Conservation (phyloP, 2,329 filamentous ascomycete genomes). For the Trichophyton benhamiae region DNA sequence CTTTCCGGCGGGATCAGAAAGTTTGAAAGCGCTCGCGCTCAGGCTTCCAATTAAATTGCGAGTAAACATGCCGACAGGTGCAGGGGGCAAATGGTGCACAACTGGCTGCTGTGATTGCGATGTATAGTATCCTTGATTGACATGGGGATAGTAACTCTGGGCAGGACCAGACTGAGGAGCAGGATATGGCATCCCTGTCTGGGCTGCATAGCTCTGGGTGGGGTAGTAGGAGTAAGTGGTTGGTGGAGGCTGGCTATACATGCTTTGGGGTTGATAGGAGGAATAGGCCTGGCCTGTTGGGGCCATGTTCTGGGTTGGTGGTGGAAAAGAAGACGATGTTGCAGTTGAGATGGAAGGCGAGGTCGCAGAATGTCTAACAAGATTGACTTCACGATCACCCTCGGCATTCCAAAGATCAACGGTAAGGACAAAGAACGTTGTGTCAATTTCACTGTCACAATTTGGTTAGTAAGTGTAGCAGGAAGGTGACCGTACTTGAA, state of each 20-base stretch:
- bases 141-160: conserved; percentile 7
- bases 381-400: conserved; percentile 51
- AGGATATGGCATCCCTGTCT: conserved; percentile 20
- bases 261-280: conserved; percentile 22
- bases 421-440: conserved; percentile 54
- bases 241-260: conserved; percentile 24
- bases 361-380: conserved; percentile 52
- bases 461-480: not conserved
- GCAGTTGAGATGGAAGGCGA: conserved; percentile 72
- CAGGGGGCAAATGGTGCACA: conserved; percentile 22
- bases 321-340: conserved; percentile 62
- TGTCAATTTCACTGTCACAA: conserved; percentile 47
- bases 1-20: conserved; percentile 66
- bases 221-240: conserved; percentile 21
- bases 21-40: conserved; percentile 72
- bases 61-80: conserved; percentile 75
- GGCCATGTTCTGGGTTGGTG: conserved; percentile 28
- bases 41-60: conserved; percentile 88
- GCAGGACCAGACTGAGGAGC: conserved; percentile 16
- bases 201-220: conserved; percentile 14
- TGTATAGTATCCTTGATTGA: conserved; percentile 4
- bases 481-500: not conserved
- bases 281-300: conserved; percentile 23
- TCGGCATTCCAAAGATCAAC: conserved; percentile 57
- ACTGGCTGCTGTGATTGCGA: conserved; percentile 9